Percentiles rank a stretch among this genome's conserved stretches.
Evolutionary conservation across 495 filamentous ascomycete species (phyloP).

Genomic region (Penicillium cataractarum): DNA sequence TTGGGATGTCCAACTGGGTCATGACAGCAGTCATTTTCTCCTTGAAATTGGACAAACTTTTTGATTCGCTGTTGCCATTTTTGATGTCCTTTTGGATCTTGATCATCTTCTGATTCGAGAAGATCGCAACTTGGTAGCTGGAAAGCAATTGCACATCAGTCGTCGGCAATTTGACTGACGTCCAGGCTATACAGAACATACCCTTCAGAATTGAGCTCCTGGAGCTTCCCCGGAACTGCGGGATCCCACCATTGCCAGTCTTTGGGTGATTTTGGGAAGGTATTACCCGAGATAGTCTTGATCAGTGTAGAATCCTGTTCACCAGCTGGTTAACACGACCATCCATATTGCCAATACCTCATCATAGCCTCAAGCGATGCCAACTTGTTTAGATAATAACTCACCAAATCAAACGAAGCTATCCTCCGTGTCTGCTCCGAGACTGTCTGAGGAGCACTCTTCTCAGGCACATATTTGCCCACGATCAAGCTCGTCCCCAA

Average conservation of each 20-base stretch:
- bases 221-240: slow-evolving; percentile 66
- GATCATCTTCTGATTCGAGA: slow-evolving; percentile 88
- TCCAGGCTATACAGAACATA: slow-evolving; percentile 39
- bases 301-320: slow-evolving; percentile 86
- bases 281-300: slow-evolving; percentile 75
- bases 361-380: background rate
- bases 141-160: background rate
- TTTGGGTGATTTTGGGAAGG: slow-evolving; percentile 64
- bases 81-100: slow-evolving; percentile 74
- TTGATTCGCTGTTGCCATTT: slow-evolving; percentile 61
- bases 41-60: slow-evolving; percentile 76
- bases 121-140: slow-evolving; percentile 76
- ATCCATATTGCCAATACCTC: background rate
- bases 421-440: slow-evolving; percentile 59
- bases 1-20: slow-evolving; percentile 71
- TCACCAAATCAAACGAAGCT: slow-evolving; percentile 89
- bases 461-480: slow-evolving; percentile 65
- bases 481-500: slow-evolving; percentile 72
- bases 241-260: slow-evolving; percentile 98
- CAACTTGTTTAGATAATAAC: slow-evolving; percentile 23
- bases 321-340: slow-evolving; percentile 1
- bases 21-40: slow-evolving; percentile 72
- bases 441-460: slow-evolving; percentile 12
- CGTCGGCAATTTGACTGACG: background rate
- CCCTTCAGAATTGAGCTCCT: slow-evolving; percentile 70